Evolutionary conservation across 2,329 filamentous ascomycete species (phyloP).

Genomic region (Daldinia eschscholtzii): DNA sequence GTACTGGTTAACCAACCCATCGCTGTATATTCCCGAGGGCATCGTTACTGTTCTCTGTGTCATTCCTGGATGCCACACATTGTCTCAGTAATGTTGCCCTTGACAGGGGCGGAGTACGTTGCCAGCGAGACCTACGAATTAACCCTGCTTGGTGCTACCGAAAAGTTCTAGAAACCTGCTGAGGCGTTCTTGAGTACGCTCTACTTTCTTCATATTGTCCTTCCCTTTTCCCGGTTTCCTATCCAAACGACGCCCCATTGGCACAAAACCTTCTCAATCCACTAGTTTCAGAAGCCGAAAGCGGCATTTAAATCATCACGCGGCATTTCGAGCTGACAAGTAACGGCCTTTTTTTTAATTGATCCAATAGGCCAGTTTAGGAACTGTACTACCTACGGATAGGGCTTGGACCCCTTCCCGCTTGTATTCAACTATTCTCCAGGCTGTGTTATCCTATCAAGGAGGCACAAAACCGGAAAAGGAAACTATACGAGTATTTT

Average conservation of each 20-base stretch:
- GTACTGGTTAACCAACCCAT: background rate
- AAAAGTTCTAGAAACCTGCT: background rate
- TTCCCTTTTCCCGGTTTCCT: background rate
- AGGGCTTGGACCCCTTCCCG: too few relatives aligned
- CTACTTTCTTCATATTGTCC: background rate
- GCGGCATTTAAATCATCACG: background rate
- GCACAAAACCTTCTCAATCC: background rate
- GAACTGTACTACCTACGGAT: too few relatives aligned
- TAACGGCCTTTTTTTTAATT: background rate
- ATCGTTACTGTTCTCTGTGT: background rate
- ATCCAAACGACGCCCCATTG: background rate
- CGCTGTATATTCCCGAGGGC: background rate
- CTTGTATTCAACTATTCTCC: too few relatives aligned
- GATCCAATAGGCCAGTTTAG: background rate
- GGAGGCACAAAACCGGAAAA: background rate
- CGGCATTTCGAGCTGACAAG: background rate
- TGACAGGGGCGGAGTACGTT: constrained; percentile 1
- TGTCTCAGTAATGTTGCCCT: constrained; percentile 17
- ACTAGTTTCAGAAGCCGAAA: background rate
- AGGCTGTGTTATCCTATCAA: background rate
- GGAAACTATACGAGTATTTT: background rate
- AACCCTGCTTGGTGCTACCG: background rate
- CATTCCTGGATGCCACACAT: background rate
- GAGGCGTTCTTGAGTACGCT: background rate
- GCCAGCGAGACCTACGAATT: background rate